Evolutionary conservation across 345 rosid species (phyloP).

Genomic region (Melaleuca alternifolia): DNA sequence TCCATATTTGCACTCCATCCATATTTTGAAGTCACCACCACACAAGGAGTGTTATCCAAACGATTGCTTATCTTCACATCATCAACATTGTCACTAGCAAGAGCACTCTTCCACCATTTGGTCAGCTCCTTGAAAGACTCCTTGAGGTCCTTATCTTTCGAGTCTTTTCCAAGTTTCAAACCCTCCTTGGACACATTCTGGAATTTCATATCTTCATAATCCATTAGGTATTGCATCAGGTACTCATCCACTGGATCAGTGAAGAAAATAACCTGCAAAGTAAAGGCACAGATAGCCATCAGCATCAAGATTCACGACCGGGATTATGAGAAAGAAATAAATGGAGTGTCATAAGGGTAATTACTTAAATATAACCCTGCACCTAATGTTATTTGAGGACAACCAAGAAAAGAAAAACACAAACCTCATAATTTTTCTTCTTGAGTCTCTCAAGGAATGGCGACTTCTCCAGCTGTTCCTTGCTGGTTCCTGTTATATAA

Average conservation of each 20-base stretch:
- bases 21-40: slow-evolving; percentile 85
- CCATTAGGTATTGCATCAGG: slow-evolving; percentile 98
- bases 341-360: background rate
- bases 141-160: slow-evolving; percentile 75
- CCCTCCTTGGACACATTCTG: slow-evolving; percentile 98
- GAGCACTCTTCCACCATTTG: slow-evolving; percentile 82
- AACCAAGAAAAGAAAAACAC: background rate
- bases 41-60: slow-evolving; percentile 87
- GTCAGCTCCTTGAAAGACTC: slow-evolving; percentile 92
- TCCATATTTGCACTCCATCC: slow-evolving; percentile 99
- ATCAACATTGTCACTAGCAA: slow-evolving; percentile 79
- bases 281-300: background rate
- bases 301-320: background rate
- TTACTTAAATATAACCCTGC: background rate
- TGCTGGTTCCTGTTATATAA: slow-evolving; percentile 91
- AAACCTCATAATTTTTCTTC: slow-evolving; percentile 87
- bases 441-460: slow-evolving; percentile 95
- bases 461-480: slow-evolving; percentile 88
- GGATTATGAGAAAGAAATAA: background rate
- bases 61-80: slow-evolving; percentile 87
- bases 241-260: slow-evolving; percentile 96
- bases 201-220: slow-evolving; percentile 83
- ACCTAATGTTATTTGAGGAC: background rate
- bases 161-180: slow-evolving; percentile 69
- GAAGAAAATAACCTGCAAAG: slow-evolving; percentile 88